Percentiles rank a stretch among this genome's conserved stretches.
phyloP scores from a whole-genome alignment of 75 land plant species.

The Cryptomeria japonica region DNA sequence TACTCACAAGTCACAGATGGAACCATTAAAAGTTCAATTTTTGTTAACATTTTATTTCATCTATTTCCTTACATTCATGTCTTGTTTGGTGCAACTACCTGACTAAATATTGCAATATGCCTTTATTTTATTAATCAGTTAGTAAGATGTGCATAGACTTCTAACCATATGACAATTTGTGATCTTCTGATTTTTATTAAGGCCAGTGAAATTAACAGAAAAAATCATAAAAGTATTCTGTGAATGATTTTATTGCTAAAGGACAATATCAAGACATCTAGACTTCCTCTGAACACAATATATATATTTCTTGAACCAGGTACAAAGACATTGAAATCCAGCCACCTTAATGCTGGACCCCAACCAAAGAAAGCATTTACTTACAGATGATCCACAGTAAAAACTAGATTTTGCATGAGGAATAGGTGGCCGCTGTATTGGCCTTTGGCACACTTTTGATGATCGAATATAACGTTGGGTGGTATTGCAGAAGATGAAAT shows the following conservation, averaged over 20 bases:
- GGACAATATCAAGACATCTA: neutral
- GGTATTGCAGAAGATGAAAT: conserved; percentile 95
- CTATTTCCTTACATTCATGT: neutral
- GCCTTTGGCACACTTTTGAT: conserved; percentile 53
- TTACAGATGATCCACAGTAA: conserved; percentile 88
- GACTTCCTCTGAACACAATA: neutral
- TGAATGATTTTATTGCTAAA: neutral
- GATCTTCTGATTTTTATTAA: neutral
- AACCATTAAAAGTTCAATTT: neutral
- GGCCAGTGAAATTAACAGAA: neutral
- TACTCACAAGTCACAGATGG: neutral
- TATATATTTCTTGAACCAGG: neutral
- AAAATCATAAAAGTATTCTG: neutral
- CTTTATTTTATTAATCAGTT: neutral
- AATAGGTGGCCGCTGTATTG: conserved; percentile 63
- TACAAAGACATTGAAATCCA: neutral
- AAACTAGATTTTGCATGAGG: conserved; percentile 79
- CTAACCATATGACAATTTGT: neutral
- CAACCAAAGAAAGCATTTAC: conserved; percentile 9
- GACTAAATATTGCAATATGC: neutral
- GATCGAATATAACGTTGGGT: conserved; percentile 89
- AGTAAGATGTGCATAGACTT: neutral
- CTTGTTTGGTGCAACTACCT: neutral
- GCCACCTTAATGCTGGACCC: neutral
- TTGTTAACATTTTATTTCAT: neutral